Evolutionary conservation across 148 eudicot genomes (phyloP).

Genomic region (Rhododendron ferrugineum): DNA sequence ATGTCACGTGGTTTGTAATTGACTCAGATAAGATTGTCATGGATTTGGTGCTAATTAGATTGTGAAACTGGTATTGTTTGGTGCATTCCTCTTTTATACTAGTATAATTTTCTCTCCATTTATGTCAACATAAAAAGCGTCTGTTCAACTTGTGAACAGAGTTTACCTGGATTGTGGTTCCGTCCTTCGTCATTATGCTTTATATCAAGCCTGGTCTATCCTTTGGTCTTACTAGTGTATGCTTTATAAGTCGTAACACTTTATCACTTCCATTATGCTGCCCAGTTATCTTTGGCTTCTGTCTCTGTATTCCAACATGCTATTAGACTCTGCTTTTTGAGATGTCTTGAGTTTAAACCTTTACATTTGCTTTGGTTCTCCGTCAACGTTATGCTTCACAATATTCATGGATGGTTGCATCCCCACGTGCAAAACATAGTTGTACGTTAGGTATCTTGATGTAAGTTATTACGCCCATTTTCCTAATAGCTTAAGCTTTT

Average conservation of each 20-base stretch:
- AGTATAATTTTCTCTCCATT: not conserved
- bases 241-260: not conserved
- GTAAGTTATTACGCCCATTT: not conserved
- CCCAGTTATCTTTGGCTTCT: no score
- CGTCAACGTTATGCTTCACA: not conserved
- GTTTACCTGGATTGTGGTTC: no score
- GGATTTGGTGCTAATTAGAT: no score
- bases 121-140: not conserved
- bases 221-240: not conserved
- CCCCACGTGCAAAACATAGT: not conserved
- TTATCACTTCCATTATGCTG: not conserved
- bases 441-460: not conserved
- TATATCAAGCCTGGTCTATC: not conserved
- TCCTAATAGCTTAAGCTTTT: not conserved
- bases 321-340: no score
- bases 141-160: not conserved
- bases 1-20: no score
- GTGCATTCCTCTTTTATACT: not conserved
- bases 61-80: not conserved
- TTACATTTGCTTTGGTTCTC: not conserved
- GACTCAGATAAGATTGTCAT: no score
- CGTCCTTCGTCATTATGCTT: not conserved
- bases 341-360: not conserved
- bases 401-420: no score
- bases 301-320: no score